Base-by-base conservation (phyloP, 176 grass and related monocot genomes). In the Oropetium thomaeum region DNA sequence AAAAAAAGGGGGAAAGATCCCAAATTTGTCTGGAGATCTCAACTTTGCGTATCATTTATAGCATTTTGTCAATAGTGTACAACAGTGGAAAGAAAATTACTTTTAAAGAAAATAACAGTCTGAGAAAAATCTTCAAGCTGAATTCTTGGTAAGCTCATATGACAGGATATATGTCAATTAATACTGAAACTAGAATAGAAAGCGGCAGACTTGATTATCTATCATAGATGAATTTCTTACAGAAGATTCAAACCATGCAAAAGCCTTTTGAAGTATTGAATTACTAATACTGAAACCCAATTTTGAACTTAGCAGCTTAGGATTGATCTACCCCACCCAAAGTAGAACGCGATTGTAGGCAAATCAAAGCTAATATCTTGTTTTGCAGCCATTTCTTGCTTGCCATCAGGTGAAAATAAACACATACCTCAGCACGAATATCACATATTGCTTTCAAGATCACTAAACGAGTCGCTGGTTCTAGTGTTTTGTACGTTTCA, bases 381-480 rank as follows among this genome's bases (percentile, higher is more conserved):
- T 62, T 70, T 35, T 5, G 23, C 13, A 47, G 62, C 38, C 45
- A 47, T 84, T 48, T 14, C 45, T 60, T 15, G 25, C 40, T 69
- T 59, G 43, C 9, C 1, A 13, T 64, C 20, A 10, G 67, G 64
- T 54, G 32, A 34, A 10, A 62, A 65, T 41, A 63, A 69, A 40
- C 52, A 76, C 70, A 13, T 51, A 92, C 94, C 94, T 97, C 94
- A 19, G 83, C 90, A 25, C 94, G 94, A 59, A 93, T 93, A 82
- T 97, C 94, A 32, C 94, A 97, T 86, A 97, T 89, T 32, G 90
- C 94, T 86, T 97, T 97, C 83, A 97, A 87, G 65, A 97, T 93
- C 65, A 90, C 45, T 77, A 97, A 79, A 51, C 94, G 88, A 75
- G 67, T 97, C 14, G 80, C 78, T 26, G 94, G 94, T 70, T 97